Base-by-base conservation (phyloP, 352 stramenopile species). In the Pythium phragmiticola region DNA sequence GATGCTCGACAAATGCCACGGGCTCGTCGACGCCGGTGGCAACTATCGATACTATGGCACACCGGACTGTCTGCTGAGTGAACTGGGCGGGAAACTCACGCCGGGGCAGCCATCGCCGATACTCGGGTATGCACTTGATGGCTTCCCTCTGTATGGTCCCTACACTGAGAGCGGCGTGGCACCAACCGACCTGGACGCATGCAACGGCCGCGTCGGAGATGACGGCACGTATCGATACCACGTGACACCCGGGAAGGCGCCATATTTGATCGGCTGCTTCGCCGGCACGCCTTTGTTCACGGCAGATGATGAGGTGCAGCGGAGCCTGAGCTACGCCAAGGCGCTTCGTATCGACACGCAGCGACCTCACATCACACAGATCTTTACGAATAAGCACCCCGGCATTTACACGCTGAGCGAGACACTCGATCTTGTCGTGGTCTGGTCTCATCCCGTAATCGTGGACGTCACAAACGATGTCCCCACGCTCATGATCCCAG, bases 41-140 rank as follows among this genome's bases (percentile, higher is more conserved):
- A 72, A 89, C n/a, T 94, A 94, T 46, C 69, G 80, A 11, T 94
- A 89, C 65, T 88, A 91, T 43, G 84, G 61, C 0, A 78, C 80
- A 1, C 85, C 85, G 0, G 80, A 90, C 45, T 94, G 82, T 52
- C 50, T 94, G 8, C 70, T 92, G 0, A 46, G 60, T 0, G 70
- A 87, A 36, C 65, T 92, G 8, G 73, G 73, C 23, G 70, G 67
- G 1, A 28, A 39, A 42, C 68, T 68, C 14, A 45, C 19, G 0
- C 26, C 45, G 0, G 70, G 66, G 11, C 61, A 70, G 9, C 74
- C 74, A 0, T 91, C 82, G 3, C 82, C 82, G 19, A 14, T 92
- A 4, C 63, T 94, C 11, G 86, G 86, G 0, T 94, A 85, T 48
- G 83, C 80, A 8, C 69, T 91, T 3, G 86, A 94, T 42, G 86